A percentile compares a stretch with the other conserved stretches of the same genome.
These are phyloP conservation scores for Blastocladiella britannica DNA, from an alignment of 192 early-diverging fungal species.

Conservation along the genomic window DNA sequence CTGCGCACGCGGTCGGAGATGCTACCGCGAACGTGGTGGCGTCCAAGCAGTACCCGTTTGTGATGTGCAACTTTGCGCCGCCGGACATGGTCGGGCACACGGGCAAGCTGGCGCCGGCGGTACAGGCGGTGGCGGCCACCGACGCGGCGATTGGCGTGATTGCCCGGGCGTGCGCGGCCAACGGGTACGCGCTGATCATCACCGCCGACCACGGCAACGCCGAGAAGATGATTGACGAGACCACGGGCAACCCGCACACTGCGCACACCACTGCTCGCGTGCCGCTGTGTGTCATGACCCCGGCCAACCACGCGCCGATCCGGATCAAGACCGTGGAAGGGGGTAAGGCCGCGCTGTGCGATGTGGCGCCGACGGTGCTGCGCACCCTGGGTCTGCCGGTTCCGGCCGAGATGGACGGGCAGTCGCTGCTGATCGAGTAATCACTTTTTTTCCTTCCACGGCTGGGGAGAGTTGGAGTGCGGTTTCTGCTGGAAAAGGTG, in stretches of 20 bases:
- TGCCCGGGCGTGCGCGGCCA: slow-evolving; percentile 71
- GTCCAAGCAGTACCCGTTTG: slow-evolving; percentile 63
- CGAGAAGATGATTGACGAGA: slow-evolving; percentile 86
- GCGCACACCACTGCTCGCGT: slow-evolving; percentile 83
- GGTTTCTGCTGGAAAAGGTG: neutral
- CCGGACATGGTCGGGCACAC: slow-evolving; percentile 98
- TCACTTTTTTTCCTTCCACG: neutral
- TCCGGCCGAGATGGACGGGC: slow-evolving; percentile 91
- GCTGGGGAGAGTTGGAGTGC: neutral
- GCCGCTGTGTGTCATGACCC: slow-evolving; percentile 36
- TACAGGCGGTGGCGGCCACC: slow-evolving; percentile 78
- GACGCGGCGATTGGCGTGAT: slow-evolving; percentile 87
- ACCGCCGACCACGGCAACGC: slow-evolving; percentile 99
- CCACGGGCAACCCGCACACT: slow-evolving; percentile 72
- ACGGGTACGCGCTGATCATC: slow-evolving; percentile 78
- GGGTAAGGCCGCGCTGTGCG: slow-evolving; percentile 57
- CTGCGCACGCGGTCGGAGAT: slow-evolving; percentile 63
- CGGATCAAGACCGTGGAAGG: slow-evolving; percentile 29
- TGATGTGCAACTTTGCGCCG: slow-evolving; percentile 99
- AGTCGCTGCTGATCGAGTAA: slow-evolving; percentile 24
- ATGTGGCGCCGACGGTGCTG: slow-evolving; percentile 92
- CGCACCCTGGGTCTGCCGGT: slow-evolving; percentile 73
- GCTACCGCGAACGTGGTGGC: slow-evolving; percentile 69
- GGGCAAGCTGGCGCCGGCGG: slow-evolving; percentile 76
- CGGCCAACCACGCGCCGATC: slow-evolving; percentile 41